Percentiles rank a stretch among this genome's conserved stretches.
Conservation (phyloP, 371 early-diverging fungal species). For the Mortierella sp. region DNA sequence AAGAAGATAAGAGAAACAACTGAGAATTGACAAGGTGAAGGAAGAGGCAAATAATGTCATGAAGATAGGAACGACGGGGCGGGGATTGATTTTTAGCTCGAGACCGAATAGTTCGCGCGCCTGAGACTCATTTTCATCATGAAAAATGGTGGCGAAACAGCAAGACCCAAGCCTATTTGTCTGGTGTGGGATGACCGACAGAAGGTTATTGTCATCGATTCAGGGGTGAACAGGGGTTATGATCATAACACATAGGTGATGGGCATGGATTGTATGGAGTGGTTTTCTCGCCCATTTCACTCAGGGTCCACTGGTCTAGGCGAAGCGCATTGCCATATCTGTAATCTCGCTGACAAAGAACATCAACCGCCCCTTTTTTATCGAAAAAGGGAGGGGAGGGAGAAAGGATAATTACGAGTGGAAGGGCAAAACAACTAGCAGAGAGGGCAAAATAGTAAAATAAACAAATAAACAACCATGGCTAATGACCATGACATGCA, state of each 20-base stretch:
- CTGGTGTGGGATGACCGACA: no score
- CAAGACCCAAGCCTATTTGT: no score
- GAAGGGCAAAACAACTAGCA: neutral
- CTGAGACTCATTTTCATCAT: no score
- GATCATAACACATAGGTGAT: no score
- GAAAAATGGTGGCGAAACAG: no score
- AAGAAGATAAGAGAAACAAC: no score
- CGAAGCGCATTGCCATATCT: neutral
- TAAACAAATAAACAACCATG: neutral
- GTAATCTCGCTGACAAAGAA: conserved; percentile 10
- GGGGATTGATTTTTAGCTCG: no score
- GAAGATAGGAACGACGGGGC: no score
- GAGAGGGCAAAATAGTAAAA: neutral
- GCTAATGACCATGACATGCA: neutral
- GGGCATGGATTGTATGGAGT: no score
- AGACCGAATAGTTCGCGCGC: no score
- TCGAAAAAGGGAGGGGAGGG: neutral
- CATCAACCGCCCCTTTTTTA: neutral
- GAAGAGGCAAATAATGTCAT: neutral
- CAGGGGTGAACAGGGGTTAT: no score
- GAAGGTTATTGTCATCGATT: no score
- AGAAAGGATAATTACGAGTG: neutral
- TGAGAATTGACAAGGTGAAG: neutral
- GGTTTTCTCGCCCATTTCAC: neutral
- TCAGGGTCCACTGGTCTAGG: conserved; percentile 10